A percentile compares a stretch with the other conserved stretches of the same genome.
phyloP scores from a whole-genome alignment of 2,329 filamentous ascomycete genomes.

The Cadophora malorum region DNA sequence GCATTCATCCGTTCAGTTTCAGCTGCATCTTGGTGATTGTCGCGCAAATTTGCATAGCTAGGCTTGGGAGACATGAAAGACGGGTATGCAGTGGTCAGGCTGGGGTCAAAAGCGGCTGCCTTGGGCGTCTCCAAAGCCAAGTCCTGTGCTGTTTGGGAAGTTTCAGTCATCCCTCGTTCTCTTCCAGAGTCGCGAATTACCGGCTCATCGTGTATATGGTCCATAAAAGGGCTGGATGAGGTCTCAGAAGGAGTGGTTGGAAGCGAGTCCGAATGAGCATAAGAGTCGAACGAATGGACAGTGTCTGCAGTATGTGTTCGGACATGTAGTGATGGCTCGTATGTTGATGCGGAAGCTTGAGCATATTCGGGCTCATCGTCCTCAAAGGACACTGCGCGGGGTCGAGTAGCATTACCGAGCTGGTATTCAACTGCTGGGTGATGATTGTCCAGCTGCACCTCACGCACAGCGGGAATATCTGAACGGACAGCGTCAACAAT shows the following conservation, averaged over 20 bases:
- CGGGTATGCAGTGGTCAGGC: slow-evolving; percentile 33
- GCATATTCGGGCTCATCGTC: slow-evolving; percentile 3
- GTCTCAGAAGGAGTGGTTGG: slow-evolving; percentile 35
- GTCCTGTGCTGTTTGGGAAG: slow-evolving; percentile 23
- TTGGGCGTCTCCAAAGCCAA: slow-evolving; percentile 30
- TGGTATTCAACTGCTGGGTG: neutral
- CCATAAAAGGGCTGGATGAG: slow-evolving; percentile 26
- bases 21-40: neutral
- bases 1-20: neutral
- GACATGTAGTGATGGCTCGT: slow-evolving; percentile 25
- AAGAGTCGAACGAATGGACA: slow-evolving; percentile 37
- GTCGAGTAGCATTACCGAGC: slow-evolving; percentile 2
- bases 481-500: slow-evolving; percentile 30
- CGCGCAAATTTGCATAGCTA: slow-evolving; percentile 21
- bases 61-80: slow-evolving; percentile 29
- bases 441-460: slow-evolving; percentile 15
- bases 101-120: slow-evolving; percentile 35
- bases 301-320: slow-evolving; percentile 40
- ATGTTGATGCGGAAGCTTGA: neutral
- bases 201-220: slow-evolving; percentile 28
- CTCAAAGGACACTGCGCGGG: slow-evolving; percentile 17
- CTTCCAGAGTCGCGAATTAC: slow-evolving; percentile 28
- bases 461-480: slow-evolving; percentile 21
- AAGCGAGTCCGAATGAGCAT: slow-evolving; percentile 35
- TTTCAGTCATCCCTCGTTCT: slow-evolving; percentile 23